Base-by-base conservation (phyloP, 371 early-diverging fungal genomes). In the Conidiobolus incongruus region DNA sequence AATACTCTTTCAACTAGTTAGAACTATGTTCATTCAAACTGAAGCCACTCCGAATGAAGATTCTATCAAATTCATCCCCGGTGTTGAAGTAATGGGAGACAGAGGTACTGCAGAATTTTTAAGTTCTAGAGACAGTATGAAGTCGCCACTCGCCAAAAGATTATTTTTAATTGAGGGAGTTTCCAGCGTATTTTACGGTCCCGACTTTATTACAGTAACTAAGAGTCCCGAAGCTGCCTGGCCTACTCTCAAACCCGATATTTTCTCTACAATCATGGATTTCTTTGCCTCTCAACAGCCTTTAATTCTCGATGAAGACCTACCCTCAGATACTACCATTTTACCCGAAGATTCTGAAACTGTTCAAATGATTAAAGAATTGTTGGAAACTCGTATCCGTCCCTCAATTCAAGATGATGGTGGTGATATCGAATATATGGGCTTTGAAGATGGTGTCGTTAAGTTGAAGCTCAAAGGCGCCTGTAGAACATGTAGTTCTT, bases 381-480 rank as follows among this genome's bases (percentile, higher is more conserved):
- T 96, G 44, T 62, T 96, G 35, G 95, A 94, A 38, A 84, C 91
- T 2, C 68, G 94, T 24, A 87, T 96, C 43, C 68, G 97, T 13
- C 97, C 97, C 7, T 77, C 93, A 2, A 91, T 96, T 46, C 85
- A 84, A 62, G 91, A 93, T 47, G 97, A 96, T 54, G 97, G 97
- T 44, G 97, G 97, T 2, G 97, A 96, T 67, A 75, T 96, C 47
- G 92, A 93, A 54, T 96, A 79, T 54, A 65, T 76, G 33, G 82
- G 81, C 35, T 95, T 93, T 55, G 77, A 72, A 30, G 53, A 78
- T 11, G 93, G 94, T 8, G 65, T 86, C 16, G 93, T 96, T 26
- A 76, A 75, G 56, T 63, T 96, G 42, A 79, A 81, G 56, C 61
- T 96, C 40, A 80, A 82, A 52, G 97, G 97, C n/a, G 78, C 91